Percentiles rank a stretch among this genome's conserved stretches.
Conservation (phyloP, 805 yeast genomes). For the Ogataea neopini region DNA sequence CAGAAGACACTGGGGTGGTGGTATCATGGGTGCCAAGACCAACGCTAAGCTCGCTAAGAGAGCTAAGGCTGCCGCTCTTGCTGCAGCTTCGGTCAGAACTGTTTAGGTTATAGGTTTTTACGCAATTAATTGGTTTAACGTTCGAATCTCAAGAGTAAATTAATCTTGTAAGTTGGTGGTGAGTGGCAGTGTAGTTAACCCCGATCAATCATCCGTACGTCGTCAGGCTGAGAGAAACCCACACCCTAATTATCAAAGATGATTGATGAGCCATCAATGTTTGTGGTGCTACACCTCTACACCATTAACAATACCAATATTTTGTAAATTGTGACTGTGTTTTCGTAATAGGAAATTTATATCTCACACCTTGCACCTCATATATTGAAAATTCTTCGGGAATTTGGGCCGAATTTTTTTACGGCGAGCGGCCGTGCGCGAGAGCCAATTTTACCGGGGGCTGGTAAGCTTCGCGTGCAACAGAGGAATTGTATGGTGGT, state of each 20-base stretch:
- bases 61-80: slow-evolving; percentile 69
- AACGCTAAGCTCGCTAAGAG: slow-evolving; percentile 79
- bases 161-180: no score
- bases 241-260: no score
- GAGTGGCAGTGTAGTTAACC: no score
- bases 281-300: not conserved
- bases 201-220: no score
- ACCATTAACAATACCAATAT: not conserved
- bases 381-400: not conserved
- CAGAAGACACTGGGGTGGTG: slow-evolving; percentile 99
- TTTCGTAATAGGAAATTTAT: not conserved
- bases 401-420: not conserved
- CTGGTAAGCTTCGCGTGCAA: not conserved
- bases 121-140: not conserved
- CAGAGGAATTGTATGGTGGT: not conserved
- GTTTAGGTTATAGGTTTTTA: slow-evolving; percentile 1
- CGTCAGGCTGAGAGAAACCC: no score
- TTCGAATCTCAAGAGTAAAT: no score
- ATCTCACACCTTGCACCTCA: not conserved
- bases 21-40: slow-evolving; percentile 95
- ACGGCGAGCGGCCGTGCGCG: not conserved
- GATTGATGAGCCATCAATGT: not conserved
- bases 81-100: slow-evolving; percentile 32
- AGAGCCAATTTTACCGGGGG: not conserved
- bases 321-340: slow-evolving; percentile 4